Percentiles rank a stretch among this genome's conserved stretches.
Conservation (phyloP, 805 yeast genomes). For the Saccharomycopsis amapae region DNA sequence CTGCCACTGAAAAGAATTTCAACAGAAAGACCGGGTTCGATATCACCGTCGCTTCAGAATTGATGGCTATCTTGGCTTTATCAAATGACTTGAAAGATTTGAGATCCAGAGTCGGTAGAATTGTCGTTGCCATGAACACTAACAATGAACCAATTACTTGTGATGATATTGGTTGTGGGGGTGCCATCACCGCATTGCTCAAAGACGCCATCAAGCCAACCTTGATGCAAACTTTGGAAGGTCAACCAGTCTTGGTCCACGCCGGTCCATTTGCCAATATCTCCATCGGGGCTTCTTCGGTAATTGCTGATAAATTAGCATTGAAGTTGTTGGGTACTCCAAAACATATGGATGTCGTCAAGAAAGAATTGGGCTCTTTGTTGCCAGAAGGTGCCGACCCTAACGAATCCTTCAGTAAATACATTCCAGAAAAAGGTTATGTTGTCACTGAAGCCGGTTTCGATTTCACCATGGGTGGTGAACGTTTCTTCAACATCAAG, state of each 20-base stretch:
- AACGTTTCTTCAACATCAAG: slow-evolving; percentile 91
- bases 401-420: not conserved
- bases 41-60: slow-evolving; percentile 92
- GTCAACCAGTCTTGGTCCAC: slow-evolving; percentile 95
- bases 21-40: slow-evolving; percentile 88
- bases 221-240: slow-evolving; percentile 94
- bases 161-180: slow-evolving; percentile 93
- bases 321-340: slow-evolving; percentile 77
- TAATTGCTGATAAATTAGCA: slow-evolving; percentile 88
- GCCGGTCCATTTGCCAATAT: slow-evolving; percentile 99
- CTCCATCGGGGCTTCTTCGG: slow-evolving; percentile 93
- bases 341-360: slow-evolving; percentile 32
- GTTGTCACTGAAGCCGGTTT: slow-evolving; percentile 98
- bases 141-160: slow-evolving; percentile 81
- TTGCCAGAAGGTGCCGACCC: not conserved
- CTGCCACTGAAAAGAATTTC: slow-evolving; percentile 86
- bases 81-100: slow-evolving; percentile 72
- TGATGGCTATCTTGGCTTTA: slow-evolving; percentile 92
- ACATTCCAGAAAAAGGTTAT: slow-evolving; percentile 55
- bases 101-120: slow-evolving; percentile 79
- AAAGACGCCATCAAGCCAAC: slow-evolving; percentile 96
- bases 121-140: slow-evolving; percentile 71
- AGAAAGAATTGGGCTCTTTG: slow-evolving; percentile 22
- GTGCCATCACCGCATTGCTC: slow-evolving; percentile 89
- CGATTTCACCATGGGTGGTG: slow-evolving; percentile 99